A percentile compares a stretch with the other conserved stretches of the same genome.
Evolutionary conservation across 495 filamentous ascomycete species (phyloP).

Genomic region (Terfezia boudieri): DNA sequence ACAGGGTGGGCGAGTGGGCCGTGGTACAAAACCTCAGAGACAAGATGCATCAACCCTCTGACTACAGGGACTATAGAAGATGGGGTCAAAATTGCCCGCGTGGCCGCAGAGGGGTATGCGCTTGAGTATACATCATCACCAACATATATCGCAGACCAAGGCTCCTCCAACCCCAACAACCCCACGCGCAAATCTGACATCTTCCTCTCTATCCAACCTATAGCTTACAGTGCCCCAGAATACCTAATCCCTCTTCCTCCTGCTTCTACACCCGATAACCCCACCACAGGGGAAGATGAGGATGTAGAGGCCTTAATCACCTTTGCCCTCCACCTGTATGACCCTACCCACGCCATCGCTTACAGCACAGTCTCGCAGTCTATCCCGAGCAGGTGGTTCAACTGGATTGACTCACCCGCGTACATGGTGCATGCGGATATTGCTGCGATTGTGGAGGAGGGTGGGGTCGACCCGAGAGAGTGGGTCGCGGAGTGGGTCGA

Average conservation of each 20-base stretch:
- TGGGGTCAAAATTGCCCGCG: slow-evolving; percentile 70
- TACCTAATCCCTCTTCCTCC: neutral
- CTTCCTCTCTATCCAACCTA: slow-evolving; percentile 81
- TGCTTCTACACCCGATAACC: neutral
- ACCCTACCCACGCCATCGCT: slow-evolving; percentile 76
- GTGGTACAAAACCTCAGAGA: slow-evolving; percentile 65
- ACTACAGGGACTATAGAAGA: slow-evolving; percentile 46
- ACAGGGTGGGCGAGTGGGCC: slow-evolving; percentile 47
- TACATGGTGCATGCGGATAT: slow-evolving; percentile 61
- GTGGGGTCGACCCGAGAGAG: slow-evolving; percentile 83
- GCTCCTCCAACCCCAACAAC: slow-evolving; percentile 54
- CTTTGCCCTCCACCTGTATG: slow-evolving; percentile 82
- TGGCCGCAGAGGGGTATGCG: slow-evolving; percentile 69
- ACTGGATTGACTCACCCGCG: slow-evolving; percentile 68
- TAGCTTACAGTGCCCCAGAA: slow-evolving; percentile 28
- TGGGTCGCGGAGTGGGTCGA: slow-evolving; percentile 97
- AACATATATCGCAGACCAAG: slow-evolving; percentile 25
- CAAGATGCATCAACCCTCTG: slow-evolving; percentile 59
- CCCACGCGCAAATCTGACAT: slow-evolving; percentile 82
- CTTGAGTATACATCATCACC: slow-evolving; percentile 33
- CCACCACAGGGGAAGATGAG: slow-evolving; percentile 21
- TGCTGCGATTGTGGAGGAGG: slow-evolving; percentile 60
- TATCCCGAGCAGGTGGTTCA: slow-evolving; percentile 68
- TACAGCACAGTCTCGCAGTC: slow-evolving; percentile 66
- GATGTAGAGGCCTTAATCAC: slow-evolving; percentile 34